Evolutionary conservation across 2,329 filamentous ascomycete genomes (phyloP), one percentile per base, ranked within the genome.

Genomic region (Monilinia laxa): DNA sequence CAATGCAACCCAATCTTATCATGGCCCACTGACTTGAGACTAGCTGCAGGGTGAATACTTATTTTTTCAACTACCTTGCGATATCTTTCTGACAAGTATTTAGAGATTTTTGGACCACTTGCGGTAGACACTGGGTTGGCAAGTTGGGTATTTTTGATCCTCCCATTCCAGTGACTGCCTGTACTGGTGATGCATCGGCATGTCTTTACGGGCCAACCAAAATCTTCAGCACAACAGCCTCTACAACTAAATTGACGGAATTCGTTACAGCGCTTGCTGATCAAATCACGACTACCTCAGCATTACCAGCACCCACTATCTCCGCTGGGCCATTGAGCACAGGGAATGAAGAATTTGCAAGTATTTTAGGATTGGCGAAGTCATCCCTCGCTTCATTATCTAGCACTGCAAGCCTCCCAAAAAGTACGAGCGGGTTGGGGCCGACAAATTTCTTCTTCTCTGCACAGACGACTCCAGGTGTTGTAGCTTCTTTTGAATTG

Each of bases 91-190:
- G 40, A 62, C 31, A 38, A n/a, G 18, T n/a, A 47, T 14, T 31
- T 54, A 66, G 64, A 23, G 38, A 45, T 20, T 69, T 69, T 1
- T 79, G 77, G 77, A 75, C 76, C 4, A 73, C 69, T 47, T 77
- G 77, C 3, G 78, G 77, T 70, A 75, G 75, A 63, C 28, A 63
- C 14, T 40, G 40, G n/a, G 60, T 51, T 45, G 60, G 60, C 23
- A 70, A 69, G 4, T 75, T 79, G 64, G 78, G 77, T 0, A 72
- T 79, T 6, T 79, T 79, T 68, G 78, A 79, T 64, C 77, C 77
- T 5, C 77, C 78, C 9, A 77, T 77, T 65, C 77, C 77, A 35
- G 70, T 79, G 16, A 75, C 76, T 11, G 72, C 77, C 16, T 69
- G 65, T 45, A 62, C 57, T 20, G 53, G 28, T 45, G 55, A 58